phyloP scores from a whole-genome alignment of 768 basidiomycete genomes.

The Boletus subcaerulescens region DNA sequence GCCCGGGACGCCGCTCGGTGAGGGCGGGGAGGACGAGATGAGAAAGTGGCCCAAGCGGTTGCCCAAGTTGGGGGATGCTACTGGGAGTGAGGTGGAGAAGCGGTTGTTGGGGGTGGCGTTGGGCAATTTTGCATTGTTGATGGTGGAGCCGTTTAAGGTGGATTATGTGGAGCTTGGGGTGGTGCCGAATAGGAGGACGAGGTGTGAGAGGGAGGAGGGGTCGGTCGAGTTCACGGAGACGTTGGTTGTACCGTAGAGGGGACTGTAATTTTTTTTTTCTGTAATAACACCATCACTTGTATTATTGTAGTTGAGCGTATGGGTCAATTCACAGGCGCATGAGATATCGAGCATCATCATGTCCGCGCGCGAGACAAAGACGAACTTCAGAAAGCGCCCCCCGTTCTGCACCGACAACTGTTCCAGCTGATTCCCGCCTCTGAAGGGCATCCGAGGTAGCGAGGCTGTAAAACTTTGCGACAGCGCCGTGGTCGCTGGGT shows the following conservation, averaged over 20 bases:
- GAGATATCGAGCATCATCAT: too few relatives aligned
- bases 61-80: conserved; percentile 46
- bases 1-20: conserved; percentile 52
- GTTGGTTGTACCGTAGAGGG: conserved; percentile 55
- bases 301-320: background rate
- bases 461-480: conserved; percentile 3
- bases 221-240: conserved; percentile 55
- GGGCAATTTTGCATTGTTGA: conserved; percentile 65
- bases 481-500: background rate
- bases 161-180: conserved; percentile 65
- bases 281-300: too few relatives aligned
- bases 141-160: conserved; percentile 47
- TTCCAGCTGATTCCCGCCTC: background rate
- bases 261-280: too few relatives aligned
- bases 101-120: conserved; percentile 52
- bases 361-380: background rate
- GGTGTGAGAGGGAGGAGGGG: conserved; percentile 43
- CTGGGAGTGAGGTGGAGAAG: conserved; percentile 42
- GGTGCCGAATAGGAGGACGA: conserved; percentile 55
- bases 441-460: conserved; percentile 4
- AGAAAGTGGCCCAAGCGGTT: conserved; percentile 59
- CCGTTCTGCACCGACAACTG: background rate
- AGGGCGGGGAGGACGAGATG: conserved; percentile 53
- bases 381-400: background rate
- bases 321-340: too few relatives aligned